Base-by-base conservation (phyloP, 2,329 filamentous ascomycete genomes). In the Sclerotiophoma versabilis region DNA sequence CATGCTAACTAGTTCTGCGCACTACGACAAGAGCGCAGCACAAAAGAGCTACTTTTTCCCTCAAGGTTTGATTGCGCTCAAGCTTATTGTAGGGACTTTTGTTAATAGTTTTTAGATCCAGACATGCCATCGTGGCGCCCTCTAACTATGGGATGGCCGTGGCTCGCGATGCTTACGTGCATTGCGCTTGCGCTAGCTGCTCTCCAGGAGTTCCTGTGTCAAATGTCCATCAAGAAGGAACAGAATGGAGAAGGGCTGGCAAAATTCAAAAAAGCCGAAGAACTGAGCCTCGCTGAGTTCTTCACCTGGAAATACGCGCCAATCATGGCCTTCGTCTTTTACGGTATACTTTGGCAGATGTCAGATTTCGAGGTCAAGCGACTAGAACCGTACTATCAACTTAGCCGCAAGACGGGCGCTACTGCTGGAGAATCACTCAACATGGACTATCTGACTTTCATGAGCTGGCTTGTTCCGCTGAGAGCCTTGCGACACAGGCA, bases 381-480 rank as follows among this genome's bases (percentile, higher is more conserved):
- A n/a, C 61, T 82, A 25, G 79, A 81, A 53, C 79, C 79, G 5
- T 82, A 76, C 54, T 82, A 81, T 54, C 79, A 76, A 34, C 59
- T 76, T 3, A 78, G 66, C 41, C 70, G 66, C 49, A 71, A 60
- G 46, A 66, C 61, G 17, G 70, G 71, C 50, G 76, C 70, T 50
- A 78, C 65, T 14, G 64, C 78, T 11, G 69, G 64, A 11, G 73
- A 74, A 66, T 89, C 86, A 0, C 83, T 92, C 65, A 91, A 91
- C 59, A 87, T 90, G 57, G 87, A 91, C 70, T 92, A 92, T 55
- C 81, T 90, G 37, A 90, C 88, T 5, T 82, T 85, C 62, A 84
- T 88, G 75, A 86, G 82, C 64, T 85, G 89, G 64, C 73, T 88
- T 32, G 81, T 87, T 2, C 89, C 89, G 0, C 72, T 91, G 4